Base-by-base conservation (phyloP, 2,329 filamentous ascomycete species). In the Ophiostoma fasciatum region DNA sequence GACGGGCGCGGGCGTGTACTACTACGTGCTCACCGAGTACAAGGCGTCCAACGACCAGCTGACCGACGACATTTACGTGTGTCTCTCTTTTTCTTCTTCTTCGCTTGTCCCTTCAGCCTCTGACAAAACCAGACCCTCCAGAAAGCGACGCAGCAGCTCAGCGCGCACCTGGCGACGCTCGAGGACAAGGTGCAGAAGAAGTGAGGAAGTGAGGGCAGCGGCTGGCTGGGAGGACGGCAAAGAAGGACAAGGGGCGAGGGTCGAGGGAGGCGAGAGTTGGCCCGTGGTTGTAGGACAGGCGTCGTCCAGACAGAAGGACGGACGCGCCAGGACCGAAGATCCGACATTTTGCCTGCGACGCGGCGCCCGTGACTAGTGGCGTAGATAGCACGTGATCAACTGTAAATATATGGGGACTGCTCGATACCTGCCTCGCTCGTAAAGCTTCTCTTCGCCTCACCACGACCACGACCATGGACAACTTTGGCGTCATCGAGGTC, bases 61-160 rank as follows among this genome's bases (percentile, higher is more conserved):
- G 60, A 88, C 79, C 42, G 85, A 94, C 61, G 88, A 96, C 60
- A 94, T 96, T 57, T 88, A 88, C 61, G 88, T 94, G 71, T 31
- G 15, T 22, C 21, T 36, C 20, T 21, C 27, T n/a, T 28, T 28
- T 22, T 15, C 20, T 20, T 9, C 11, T 13, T 36, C 20, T 31
- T 27, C 7, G 8, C 12, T 17, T 5, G 7, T 19, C 4, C 4
- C 17, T 31, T 30, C 13, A 14, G 4, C 8, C 27, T 25, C 8
- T 33, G 25, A 18, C 15, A 7, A 46, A n/a, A 23, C 10, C 47
- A 93, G 87, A 78, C 82, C 46, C 71, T 96, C 33, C 87, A 94
- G 70, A 70, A 76, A 33, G 83, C 85, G 33, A 87, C 93, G 39
- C 79, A 87, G 58, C 74, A 82, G 54, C 73, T 94, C 56, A 84